phyloP scores from a whole-genome alignment of 805 yeast genomes.

The Zygoascus bituminiphila region DNA sequence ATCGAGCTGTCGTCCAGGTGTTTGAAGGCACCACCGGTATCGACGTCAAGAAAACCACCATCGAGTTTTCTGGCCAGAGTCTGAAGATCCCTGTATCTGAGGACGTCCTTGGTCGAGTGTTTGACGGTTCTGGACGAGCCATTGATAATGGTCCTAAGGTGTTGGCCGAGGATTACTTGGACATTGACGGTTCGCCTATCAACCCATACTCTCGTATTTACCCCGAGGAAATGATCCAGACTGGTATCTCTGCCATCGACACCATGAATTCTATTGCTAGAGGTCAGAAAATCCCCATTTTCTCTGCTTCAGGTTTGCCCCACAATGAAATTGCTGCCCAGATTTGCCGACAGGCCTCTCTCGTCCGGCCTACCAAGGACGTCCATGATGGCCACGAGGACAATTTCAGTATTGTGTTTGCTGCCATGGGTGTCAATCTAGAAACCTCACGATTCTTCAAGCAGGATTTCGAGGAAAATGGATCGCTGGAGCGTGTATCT shows the following conservation, averaged over 20 bases:
- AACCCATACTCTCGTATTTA: constrained; percentile 97
- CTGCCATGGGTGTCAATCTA: constrained; percentile 99
- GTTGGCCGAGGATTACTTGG: constrained; percentile 96
- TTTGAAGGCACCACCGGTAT: constrained; percentile 99
- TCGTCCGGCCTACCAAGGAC: constrained; percentile 98
- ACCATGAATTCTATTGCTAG: constrained; percentile 99
- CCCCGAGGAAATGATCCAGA: constrained; percentile 99
- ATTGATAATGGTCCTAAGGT: constrained; percentile 98
- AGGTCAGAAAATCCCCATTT: constrained; percentile 99
- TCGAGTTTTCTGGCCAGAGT: constrained; percentile 94
- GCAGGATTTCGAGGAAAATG: constrained; percentile 99
- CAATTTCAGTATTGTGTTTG: constrained; percentile 97
- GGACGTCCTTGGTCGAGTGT: constrained; percentile 94
- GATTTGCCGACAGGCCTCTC: constrained; percentile 98
- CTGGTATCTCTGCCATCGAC: constrained; percentile 97
- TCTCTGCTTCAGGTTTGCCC: constrained; percentile 98
- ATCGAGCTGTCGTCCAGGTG: constrained; percentile 96
- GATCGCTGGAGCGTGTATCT: constrained; percentile 95
- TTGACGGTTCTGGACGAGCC: constrained; percentile 98
- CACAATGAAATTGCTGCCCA: constrained; percentile 99
- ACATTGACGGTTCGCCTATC: constrained; percentile 97
- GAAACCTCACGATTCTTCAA: constrained; percentile 98
- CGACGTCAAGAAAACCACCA: constrained; percentile 95
- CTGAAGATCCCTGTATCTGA: constrained; percentile 92
- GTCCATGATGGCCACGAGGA: constrained; percentile 99